Evolutionary conservation across 1,284 basidiomycete genomes (phyloP).

Genomic region (Ganoderma leucocontextum): DNA sequence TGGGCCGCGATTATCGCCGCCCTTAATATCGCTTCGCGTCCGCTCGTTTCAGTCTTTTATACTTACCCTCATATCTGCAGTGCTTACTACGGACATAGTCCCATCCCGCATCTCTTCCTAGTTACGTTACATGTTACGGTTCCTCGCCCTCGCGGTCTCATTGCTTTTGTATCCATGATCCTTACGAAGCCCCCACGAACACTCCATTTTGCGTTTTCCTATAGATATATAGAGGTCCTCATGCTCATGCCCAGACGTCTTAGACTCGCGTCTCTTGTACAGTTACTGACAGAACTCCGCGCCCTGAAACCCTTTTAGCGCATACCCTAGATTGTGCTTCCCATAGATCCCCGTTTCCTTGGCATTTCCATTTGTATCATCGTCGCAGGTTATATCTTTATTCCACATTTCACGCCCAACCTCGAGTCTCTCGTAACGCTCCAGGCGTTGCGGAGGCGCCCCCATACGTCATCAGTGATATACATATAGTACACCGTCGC

Average conservation of each 20-base stretch:
- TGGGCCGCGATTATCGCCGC: constrained; percentile 4
- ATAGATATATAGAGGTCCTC: not conserved
- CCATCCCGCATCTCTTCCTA: not conserved
- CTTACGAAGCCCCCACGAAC: not conserved
- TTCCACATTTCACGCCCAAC: not conserved
- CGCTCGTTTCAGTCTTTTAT: not conserved
- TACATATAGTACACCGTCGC: not conserved
- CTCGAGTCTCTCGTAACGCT: constrained; percentile 3
- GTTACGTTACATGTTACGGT: not conserved
- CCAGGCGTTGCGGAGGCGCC: not conserved
- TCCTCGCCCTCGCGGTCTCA: not conserved
- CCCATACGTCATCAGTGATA: not conserved
- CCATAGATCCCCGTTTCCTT: not conserved
- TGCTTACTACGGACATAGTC: not conserved
- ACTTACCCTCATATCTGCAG: not conserved
- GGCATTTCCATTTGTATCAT: constrained; percentile 7
- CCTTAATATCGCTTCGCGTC: constrained; percentile 8
- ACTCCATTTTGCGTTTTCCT: not conserved
- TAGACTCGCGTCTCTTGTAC: not conserved
- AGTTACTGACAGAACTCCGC: not conserved
- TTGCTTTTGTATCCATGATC: not conserved
- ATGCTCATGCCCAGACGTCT: not conserved
- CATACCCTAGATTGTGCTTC: not conserved
- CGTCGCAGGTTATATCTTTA: constrained; percentile 7
- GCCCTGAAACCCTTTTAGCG: not conserved